Evolutionary conservation across 2,329 filamentous ascomycete genomes (phyloP).

Genomic region (Phialocephala sp.): DNA sequence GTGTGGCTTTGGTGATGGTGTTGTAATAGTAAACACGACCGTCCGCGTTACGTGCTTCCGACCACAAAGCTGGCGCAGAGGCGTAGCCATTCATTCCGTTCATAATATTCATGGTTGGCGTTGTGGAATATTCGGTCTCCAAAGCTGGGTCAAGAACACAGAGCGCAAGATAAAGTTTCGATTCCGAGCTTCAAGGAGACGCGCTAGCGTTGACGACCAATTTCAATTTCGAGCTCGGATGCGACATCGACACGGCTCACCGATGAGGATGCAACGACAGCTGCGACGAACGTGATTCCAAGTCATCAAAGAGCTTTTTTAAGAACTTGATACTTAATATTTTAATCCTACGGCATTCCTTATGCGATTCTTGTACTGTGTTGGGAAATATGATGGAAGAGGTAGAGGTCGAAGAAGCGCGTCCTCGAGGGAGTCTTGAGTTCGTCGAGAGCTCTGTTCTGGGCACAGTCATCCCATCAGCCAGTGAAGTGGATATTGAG

Average conservation of each 20-base stretch:
- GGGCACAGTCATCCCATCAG: conserved; percentile 63
- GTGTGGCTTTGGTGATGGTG: conserved; percentile 79
- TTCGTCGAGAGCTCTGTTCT: conserved; percentile 65
- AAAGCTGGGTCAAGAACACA: background rate
- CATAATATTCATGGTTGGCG: conserved; percentile 38
- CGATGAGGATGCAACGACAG: background rate
- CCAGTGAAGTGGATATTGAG: conserved; percentile 60
- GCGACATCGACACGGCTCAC: background rate
- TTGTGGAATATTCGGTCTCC: conserved; percentile 6
- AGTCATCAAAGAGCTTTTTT: background rate
- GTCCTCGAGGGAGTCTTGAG: conserved; percentile 46
- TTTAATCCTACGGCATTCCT: background rate
- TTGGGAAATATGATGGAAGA: conserved; percentile 39
- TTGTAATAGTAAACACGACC: conserved; percentile 94
- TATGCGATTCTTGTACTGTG: background rate
- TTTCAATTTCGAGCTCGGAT: background rate
- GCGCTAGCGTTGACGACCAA: background rate
- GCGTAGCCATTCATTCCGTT: conserved; percentile 43
- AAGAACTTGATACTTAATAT: background rate
- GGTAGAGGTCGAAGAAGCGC: conserved; percentile 42
- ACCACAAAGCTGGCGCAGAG: conserved; percentile 66
- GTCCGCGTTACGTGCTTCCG: conserved; percentile 80
- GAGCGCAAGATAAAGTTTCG: conserved; percentile 8
- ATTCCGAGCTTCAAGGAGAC: background rate
- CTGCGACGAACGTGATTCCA: background rate